Evolutionary conservation across 1,139 yeast species (phyloP), one percentile per base, ranked within the genome.

Genomic region (Protomyces arabidopsidicola): DNA sequence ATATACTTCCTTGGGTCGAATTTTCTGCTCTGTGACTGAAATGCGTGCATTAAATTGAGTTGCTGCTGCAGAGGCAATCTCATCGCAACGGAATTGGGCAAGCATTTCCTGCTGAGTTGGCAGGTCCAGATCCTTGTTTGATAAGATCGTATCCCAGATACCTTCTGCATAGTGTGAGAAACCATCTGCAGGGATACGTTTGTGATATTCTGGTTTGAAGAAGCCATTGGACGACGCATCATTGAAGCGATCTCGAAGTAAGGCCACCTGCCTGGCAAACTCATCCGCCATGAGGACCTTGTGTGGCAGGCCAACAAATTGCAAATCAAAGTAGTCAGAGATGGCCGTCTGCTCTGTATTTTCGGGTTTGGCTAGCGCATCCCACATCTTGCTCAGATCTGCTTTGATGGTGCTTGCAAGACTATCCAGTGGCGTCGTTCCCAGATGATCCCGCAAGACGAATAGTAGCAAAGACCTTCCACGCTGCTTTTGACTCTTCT

Each of bases 51-150:
- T 68, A 51, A 69, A 68, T 16, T 76, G 78, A 5, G 77, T 79
- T 71, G 76, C 83, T 1, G 85, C 80, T 50, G 75, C 76, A 35
- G 77, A 75, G 34, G 85, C 81, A 61, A 95, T 88, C 74, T 93
- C 98, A 71, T 91, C 96, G 75, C 98, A 93, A 72, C 96, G 85
- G 76, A 90, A 93, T 70, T 93, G 84, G 3, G 98, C 96, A 20
- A 93, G 98, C 66, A 93, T 78, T 54, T 90, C 88, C 74, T 93
- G 98, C 73, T 93, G 98, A 0, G 98, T 91, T 31, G 98, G 98
- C 70, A 93, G 80, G 75, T 93, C 98, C 70, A 93, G 82, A 73
- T 93, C 98, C 75, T 90, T 91, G 75, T 93, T 93, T 67, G 82
- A 81, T 74, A 90, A 96, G 71, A 93, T 93, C 74, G 90, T 97